Evolutionary conservation across 768 basidiomycete genomes (phyloP).

Genomic region (Multifurca ochricompacta): DNA sequence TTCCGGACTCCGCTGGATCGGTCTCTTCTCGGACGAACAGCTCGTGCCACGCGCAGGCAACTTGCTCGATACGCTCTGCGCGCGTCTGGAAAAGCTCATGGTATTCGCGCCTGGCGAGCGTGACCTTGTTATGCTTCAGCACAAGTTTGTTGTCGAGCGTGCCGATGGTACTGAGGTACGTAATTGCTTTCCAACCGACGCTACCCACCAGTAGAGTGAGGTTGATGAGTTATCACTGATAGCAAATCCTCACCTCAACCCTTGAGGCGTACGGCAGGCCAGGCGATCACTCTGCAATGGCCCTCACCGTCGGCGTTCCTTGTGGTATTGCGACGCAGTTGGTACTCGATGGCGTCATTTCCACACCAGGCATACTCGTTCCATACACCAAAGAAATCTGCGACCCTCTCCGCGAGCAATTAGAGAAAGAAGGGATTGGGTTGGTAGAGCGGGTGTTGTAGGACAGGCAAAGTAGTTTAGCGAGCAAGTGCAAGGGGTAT

Average conservation of each 20-base stretch:
- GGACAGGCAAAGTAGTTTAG: no score
- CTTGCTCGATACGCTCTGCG: constrained; percentile 91
- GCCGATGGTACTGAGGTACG: constrained; percentile 67
- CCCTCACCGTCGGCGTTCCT: constrained; percentile 82
- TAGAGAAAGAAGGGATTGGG: constrained; percentile 72
- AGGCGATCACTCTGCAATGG: constrained; percentile 83
- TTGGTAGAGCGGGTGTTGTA: constrained; percentile 63
- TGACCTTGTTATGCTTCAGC: constrained; percentile 96
- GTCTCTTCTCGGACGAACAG: constrained; percentile 71
- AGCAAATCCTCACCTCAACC: constrained; percentile 87
- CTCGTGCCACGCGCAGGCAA: constrained; percentile 59
- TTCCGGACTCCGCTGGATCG: constrained; percentile 89
- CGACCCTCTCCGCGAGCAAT: constrained; percentile 54
- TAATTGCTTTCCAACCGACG: neutral
- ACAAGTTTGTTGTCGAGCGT: constrained; percentile 93
- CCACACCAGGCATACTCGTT: constrained; percentile 68
- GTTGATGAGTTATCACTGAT: constrained; percentile 5
- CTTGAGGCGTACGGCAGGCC: constrained; percentile 83
- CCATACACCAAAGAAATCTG: constrained; percentile 86
- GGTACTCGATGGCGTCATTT: constrained; percentile 80
- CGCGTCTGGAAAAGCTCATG: constrained; percentile 84
- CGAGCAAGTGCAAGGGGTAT: no score
- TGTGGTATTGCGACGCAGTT: constrained; percentile 92
- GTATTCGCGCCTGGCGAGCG: constrained; percentile 85
- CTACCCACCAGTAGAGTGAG: neutral